phyloP scores from a whole-genome alignment of 371 early-diverging fungal species.

The Caulochytrium protostelioides region DNA sequence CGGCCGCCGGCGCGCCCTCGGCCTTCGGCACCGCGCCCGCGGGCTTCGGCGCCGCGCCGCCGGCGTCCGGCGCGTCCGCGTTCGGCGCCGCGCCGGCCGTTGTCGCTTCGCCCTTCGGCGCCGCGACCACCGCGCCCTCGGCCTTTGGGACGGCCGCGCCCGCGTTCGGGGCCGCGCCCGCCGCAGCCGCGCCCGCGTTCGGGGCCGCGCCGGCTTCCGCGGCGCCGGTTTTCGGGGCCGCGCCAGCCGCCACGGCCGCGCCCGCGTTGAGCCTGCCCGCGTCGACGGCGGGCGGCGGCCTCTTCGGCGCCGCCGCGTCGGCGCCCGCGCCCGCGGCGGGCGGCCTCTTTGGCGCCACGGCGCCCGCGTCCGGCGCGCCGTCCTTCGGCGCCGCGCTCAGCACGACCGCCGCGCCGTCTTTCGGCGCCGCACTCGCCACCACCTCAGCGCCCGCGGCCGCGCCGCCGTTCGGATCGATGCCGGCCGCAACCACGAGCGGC shows the following conservation, averaged over 20 bases:
- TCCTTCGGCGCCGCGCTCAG: constrained; percentile 2
- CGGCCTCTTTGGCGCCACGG: background rate
- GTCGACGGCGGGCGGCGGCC: background rate
- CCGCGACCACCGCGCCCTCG: constrained; percentile 8
- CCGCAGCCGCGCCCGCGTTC: constrained; percentile 6
- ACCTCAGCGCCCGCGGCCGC: constrained; percentile 3
- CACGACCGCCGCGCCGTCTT: constrained; percentile 1
- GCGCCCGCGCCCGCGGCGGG: background rate
- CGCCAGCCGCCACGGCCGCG: background rate
- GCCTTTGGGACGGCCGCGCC: constrained; percentile 4
- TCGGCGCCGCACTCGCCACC: background rate
- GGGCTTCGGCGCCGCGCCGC: constrained; percentile 1
- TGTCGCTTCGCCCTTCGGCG: constrained; percentile 3
- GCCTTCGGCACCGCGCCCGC: too few species aligned
- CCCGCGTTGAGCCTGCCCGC: background rate
- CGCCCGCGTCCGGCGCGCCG: constrained; percentile 1
- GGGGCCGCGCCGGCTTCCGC: background rate
- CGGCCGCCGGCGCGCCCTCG: too few species aligned
- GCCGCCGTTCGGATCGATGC: background rate
- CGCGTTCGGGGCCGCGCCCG: constrained; percentile 4
- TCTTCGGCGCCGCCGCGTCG: background rate
- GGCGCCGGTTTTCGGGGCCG: background rate
- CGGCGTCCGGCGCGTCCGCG: background rate
- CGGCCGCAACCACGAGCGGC: constrained; percentile 1
- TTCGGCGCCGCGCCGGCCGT: constrained; percentile 1